A percentile compares a stretch with the other conserved stretches of the same genome.
phyloP scores from a whole-genome alignment of 805 yeast genomes.

The Yarrowia alimentaria region DNA sequence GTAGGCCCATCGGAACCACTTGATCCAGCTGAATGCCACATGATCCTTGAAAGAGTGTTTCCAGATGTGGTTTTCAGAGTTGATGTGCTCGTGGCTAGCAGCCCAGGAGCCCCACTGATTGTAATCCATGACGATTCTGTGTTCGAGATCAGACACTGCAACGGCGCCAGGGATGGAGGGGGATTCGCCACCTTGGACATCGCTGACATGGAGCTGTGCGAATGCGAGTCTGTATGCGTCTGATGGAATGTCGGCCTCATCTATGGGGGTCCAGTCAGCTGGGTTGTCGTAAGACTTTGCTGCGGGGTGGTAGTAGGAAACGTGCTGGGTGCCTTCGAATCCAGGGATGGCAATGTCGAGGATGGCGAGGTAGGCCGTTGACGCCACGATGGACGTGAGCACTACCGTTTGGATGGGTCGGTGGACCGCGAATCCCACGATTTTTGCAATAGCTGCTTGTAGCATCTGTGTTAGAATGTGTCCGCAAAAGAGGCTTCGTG shows the following conservation, averaged over 20 bases:
- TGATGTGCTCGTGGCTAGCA: slow-evolving; percentile 32
- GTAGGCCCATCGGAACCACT: slow-evolving; percentile 41
- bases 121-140: slow-evolving; percentile 33
- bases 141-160: slow-evolving; percentile 30
- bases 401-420: slow-evolving; percentile 86
- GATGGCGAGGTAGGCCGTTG: slow-evolving; percentile 71
- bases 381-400: slow-evolving; percentile 66
- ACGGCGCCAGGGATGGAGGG: slow-evolving; percentile 31
- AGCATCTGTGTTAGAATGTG: slow-evolving; percentile 29
- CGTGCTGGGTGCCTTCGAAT: slow-evolving; percentile 29
- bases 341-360: slow-evolving; percentile 44
- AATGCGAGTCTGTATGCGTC: slow-evolving; percentile 31
- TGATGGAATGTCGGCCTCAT: slow-evolving; percentile 27
- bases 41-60: slow-evolving; percentile 29
- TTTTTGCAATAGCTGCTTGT: slow-evolving; percentile 24
- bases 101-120: slow-evolving; percentile 38
- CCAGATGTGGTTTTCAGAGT: slow-evolving; percentile 31
- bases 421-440: slow-evolving; percentile 46
- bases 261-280: slow-evolving; percentile 23
- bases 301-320: slow-evolving; percentile 33
- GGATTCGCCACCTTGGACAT: slow-evolving; percentile 29
- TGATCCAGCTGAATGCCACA: slow-evolving; percentile 39
- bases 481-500: too few species aligned
- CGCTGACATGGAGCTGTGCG: slow-evolving; percentile 34
- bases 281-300: slow-evolving; percentile 24